Base-by-base conservation (phyloP, 331 rosid species). In the Malus hybrid region DNA sequence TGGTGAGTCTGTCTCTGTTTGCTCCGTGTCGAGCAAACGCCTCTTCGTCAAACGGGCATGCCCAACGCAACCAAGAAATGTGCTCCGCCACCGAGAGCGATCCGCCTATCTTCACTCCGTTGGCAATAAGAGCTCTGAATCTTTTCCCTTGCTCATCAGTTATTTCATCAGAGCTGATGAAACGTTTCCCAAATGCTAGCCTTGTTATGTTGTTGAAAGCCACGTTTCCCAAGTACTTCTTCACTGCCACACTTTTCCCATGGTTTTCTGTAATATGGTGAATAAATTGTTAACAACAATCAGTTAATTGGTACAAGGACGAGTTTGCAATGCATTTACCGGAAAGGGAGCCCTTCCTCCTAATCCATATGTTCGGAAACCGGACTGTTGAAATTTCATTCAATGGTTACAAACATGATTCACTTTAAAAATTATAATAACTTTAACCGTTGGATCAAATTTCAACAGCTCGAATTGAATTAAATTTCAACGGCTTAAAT, bases 141-240 rank as follows among this genome's bases (percentile, higher is more conserved):
- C 90, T 91, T 12, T 78, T 39, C 3, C 97, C 97, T 77, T 94
- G 89, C 34, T 89, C 89, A 28, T 94, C 93, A 72, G 86, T 70
- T 28, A 83, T 80, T 2, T 91, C 97, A 52, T 91, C 87, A 4
- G 91, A 24, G 24, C 24, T 24, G 24, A 24, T 24, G 24, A 24
- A 24, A 24, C 24, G 24, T 24, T 24, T 24, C 33, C 97, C 98
- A 78, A 94, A 90, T 72, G 89, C 96, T 10, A 91, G 78, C 63
- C 98, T 82, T 0, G 98, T 90, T 19, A 91, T 90, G 88, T 94
- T 88, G 92, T 94, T 91, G 93, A 91, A 91, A 57, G 97, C 85
- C 82, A 94, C 97, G 0, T 89, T 82, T 30, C 96, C 97, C 77
- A 91, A 60, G 69, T 86, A 87, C 44, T 86, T 79, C 86, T 71